phyloP scores from a whole-genome alignment of 2,329 filamentous ascomycete species.

The Penicillium digitatum region DNA sequence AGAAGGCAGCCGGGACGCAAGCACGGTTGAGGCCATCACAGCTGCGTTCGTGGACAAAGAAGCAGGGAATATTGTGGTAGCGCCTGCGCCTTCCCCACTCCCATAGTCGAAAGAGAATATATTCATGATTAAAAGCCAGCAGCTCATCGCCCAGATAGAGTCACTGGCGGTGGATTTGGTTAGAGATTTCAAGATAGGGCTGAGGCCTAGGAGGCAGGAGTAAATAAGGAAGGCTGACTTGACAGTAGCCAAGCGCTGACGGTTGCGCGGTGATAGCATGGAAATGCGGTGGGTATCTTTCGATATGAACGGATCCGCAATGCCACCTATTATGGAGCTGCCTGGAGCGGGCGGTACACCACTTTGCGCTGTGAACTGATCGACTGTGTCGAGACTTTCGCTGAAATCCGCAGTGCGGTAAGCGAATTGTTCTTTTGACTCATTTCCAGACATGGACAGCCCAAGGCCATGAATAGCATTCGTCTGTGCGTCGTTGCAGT shows the following conservation, averaged over 20 bases:
- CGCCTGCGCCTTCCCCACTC: conserved; percentile 48
- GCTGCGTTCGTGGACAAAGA: conserved; percentile 89
- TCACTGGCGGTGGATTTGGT: conserved; percentile 88
- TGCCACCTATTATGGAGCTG: conserved; percentile 21
- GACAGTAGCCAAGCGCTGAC: conserved; percentile 69
- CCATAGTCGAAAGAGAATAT: conserved; percentile 98
- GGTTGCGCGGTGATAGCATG: conserved; percentile 52
- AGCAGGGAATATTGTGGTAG: conserved; percentile 52
- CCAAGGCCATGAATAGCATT: conserved; percentile 43
- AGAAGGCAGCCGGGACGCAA: conserved; percentile 81
- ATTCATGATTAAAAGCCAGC: conserved; percentile 89
- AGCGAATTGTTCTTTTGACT: conserved; percentile 31
- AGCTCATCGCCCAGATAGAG: conserved; percentile 96
- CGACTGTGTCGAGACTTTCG: conserved; percentile 51
- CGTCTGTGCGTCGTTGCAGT: conserved; percentile 30
- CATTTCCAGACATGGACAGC: conserved; percentile 38
- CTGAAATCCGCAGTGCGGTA: conserved; percentile 28
- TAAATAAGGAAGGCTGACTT: conserved; percentile 94
- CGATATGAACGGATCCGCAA: conserved; percentile 21
- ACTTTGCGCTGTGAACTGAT: conserved; percentile 24
- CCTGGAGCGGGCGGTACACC: conserved; percentile 19
- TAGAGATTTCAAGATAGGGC: conserved; percentile 93
- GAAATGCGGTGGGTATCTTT: conserved; percentile 27
- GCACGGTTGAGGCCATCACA: conserved; percentile 90
- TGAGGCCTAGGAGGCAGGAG: conserved; percentile 83